phyloP scores from a whole-genome alignment of 352 stramenopile species.

The Pythium chondricola region DNA sequence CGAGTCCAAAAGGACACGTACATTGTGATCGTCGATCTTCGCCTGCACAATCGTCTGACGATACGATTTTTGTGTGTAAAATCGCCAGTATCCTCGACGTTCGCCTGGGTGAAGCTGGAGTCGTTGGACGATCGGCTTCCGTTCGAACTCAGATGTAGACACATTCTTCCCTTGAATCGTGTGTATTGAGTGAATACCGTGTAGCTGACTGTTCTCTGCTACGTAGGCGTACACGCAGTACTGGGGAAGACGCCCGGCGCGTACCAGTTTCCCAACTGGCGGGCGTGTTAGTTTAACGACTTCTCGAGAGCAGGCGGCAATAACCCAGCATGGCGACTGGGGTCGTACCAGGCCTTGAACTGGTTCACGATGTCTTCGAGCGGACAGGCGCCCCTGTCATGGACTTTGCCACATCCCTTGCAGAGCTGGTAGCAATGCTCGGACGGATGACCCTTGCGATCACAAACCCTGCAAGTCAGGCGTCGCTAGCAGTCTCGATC shows the following conservation, averaged over 20 bases:
- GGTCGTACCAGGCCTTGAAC: conserved; percentile 1
- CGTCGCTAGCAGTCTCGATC: neutral
- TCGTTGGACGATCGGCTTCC: neutral
- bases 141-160: conserved; percentile 6
- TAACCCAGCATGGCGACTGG: neutral
- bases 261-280: conserved; percentile 2
- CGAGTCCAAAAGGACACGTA: conserved; percentile 4
- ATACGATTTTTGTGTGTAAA: conserved; percentile 1
- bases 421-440: neutral
- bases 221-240: neutral
- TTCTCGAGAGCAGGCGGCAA: conserved; percentile 1
- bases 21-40: neutral
- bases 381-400: neutral
- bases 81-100: conserved; percentile 7
- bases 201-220: neutral
- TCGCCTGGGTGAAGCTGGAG: conserved; percentile 5
- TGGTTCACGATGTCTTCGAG: neutral
- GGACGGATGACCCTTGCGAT: neutral
- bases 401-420: neutral
- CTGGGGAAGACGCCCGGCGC: conserved; percentile 5
- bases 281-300: conserved; percentile 8
- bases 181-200: neutral
- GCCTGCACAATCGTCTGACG: conserved; percentile 6
- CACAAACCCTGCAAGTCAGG: neutral
- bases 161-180: neutral